Evolutionary conservation across 78 protist species (phyloP).

Genomic region (Dictyostelium brefeldianum): DNA sequence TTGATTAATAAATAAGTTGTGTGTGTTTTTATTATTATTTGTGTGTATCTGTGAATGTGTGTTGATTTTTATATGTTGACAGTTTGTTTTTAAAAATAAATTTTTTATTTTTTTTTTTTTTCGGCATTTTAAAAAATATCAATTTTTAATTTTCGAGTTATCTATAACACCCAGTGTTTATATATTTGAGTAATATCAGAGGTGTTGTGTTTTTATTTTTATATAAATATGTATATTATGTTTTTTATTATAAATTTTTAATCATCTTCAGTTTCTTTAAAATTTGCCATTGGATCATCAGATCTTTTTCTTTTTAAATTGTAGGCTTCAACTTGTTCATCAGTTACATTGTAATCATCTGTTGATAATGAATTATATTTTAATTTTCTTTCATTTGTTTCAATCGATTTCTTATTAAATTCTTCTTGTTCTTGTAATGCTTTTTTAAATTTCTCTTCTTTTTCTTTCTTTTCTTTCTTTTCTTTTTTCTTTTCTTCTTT

Average conservation of each 20-base stretch:
- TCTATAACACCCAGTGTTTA: too few species aligned
- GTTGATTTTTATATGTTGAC: too few species aligned
- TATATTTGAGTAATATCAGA: too few species aligned
- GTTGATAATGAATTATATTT: slow-evolving; percentile 56
- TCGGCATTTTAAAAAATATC: neutral
- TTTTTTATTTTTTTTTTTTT: too few species aligned
- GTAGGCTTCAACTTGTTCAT: slow-evolving; percentile 91
- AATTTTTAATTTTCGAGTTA: too few species aligned
- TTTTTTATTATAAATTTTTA: neutral
- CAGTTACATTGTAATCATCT: slow-evolving; percentile 42
- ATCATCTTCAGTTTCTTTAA: slow-evolving; percentile 22
- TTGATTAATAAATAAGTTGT: too few species aligned
- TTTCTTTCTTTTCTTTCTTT: slow-evolving; percentile 35
- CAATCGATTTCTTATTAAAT: neutral
- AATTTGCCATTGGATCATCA: slow-evolving; percentile 91
- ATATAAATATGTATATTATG: neutral
- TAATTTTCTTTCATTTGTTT: slow-evolving; percentile 66
- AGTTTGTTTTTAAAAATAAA: too few species aligned
- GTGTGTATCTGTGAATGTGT: too few species aligned
- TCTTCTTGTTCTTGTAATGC: slow-evolving; percentile 68
- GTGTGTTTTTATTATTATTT: too few species aligned
- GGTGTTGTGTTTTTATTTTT: neutral
- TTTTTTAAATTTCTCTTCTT: slow-evolving; percentile 21
- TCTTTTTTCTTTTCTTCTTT: slow-evolving; percentile 52
- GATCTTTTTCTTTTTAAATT: slow-evolving; percentile 34